Percentiles rank a stretch among this genome's conserved stretches.
Evolutionary conservation across 1,139 yeast genomes (phyloP).

Genomic region (Hyphopichia burtonii): DNA sequence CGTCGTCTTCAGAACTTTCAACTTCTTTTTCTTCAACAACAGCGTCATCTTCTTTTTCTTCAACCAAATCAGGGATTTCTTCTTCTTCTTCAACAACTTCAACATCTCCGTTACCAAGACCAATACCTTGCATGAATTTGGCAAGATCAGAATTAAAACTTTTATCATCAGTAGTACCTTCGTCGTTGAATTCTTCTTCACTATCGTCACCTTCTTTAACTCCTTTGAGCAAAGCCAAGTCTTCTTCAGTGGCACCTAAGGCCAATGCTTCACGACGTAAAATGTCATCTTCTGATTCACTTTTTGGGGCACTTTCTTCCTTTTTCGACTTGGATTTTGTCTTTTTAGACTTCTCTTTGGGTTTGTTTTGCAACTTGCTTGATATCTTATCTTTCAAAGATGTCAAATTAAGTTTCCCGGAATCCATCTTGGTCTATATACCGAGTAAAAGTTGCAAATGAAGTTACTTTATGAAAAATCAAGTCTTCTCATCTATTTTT

Average conservation of each 20-base stretch:
- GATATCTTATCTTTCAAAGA: slow-evolving; percentile 61
- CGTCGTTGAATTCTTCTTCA: slow-evolving; percentile 58
- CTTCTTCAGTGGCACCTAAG: slow-evolving; percentile 70
- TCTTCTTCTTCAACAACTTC: slow-evolving; percentile 35
- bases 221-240: slow-evolving; percentile 51
- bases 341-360: slow-evolving; percentile 20
- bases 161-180: slow-evolving; percentile 39
- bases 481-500: not conserved
- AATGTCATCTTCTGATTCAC: slow-evolving; percentile 31
- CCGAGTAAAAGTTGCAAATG: not conserved
- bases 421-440: slow-evolving; percentile 23
- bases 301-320: slow-evolving; percentile 3
- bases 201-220: slow-evolving; percentile 57
- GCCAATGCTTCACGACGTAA: slow-evolving; percentile 67
- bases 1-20: slow-evolving; percentile 9
- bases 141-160: slow-evolving; percentile 58
- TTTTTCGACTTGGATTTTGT: slow-evolving; percentile 11
- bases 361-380: slow-evolving; percentile 29
- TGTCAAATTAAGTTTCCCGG: slow-evolving; percentile 41
- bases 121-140: slow-evolving; percentile 67
- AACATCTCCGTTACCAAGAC: slow-evolving; percentile 48
- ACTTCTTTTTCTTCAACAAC: slow-evolving; percentile 15
- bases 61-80: slow-evolving; percentile 22
- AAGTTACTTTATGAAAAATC: not conserved
- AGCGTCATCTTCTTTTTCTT: slow-evolving; percentile 15